Base-by-base conservation (phyloP, 352 stramenopile genomes). In the Globisporangium paroecandrum region DNA sequence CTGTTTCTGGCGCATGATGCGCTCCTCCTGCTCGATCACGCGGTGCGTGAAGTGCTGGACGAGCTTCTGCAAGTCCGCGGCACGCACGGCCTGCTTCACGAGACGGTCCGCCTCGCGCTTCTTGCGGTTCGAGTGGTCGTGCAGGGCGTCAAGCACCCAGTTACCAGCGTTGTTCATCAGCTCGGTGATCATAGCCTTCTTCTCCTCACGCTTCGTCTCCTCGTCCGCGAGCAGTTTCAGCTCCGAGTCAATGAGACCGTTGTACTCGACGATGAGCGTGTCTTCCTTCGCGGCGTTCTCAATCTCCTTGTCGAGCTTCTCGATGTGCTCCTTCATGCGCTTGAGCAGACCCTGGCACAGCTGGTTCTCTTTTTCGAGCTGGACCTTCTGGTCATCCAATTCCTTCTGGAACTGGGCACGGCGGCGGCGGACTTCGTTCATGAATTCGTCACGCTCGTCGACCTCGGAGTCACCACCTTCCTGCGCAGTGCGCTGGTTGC, bases 1-100 rank as follows among this genome's bases (percentile, higher is more conserved):
- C 77, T 95, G 88, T 77, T 95, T 95, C 78, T 95, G 88, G 46
- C 88, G 88, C 85, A 95, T 94, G 62, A 95, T 95, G 51, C 88
- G 88, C 74, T 95, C 88, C 60, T 95, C 86, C 70, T 95, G 88
- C 55, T 95, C 88, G 67, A 95, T 95, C 62, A 95, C 88, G 68
- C 88, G 88, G 72, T 94, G 88, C 29, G 88, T 95, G 61, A 95
- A 95, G 72, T 95, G 88, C 78, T 95, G 88, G 58, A 95, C 88
- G 47, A 94, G 79, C 72, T 90, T 91, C 75, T 95, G 88, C 56
- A 95, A 66, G 67, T 95, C 88, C 8, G 88, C 87, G 36, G 88
- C 88, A 29, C 88, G 88, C 36, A 92, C 76, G 2, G 88, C 88
- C 71, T 95, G 88, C 65, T 89, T 91, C 20, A 95, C 85, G 12